Evolutionary conservation across 1,284 basidiomycete species (phyloP), one percentile per base, ranked within the genome.

Genomic region (Rhizoctonia solani): DNA sequence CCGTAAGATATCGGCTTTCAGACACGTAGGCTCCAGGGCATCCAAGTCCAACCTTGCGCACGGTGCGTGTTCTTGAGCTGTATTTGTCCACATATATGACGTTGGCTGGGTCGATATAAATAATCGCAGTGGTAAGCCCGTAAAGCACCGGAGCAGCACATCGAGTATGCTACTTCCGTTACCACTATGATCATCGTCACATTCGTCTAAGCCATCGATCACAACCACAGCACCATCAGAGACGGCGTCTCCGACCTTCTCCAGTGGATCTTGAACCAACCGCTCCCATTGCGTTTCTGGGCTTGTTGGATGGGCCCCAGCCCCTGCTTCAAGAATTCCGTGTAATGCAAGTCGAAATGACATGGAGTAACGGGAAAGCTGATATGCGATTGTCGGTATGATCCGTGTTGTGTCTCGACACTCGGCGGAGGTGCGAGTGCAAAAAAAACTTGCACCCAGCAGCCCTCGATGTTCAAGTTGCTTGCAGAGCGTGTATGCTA

Each of bases 121-220:
- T 30, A 54, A 54, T 37, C 25, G 37, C 27, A 54, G 14, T 37
- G 53, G 53, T 21, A 54, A 21, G 16, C 34, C 29, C 2, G n/a
- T n/a, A 6, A 21, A 30, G 23, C 21, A 4, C 2, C 8, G 30
- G 14, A 54, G 32, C n/a, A 54, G 32, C 4, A 39, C 19, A n/a
- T 37, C n/a, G 11, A 54, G 32, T 13, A 54, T 37, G n/a, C n/a
- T 6, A 19, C 14, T 14, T 6, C 14, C 13, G 34, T 23, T n/a
- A 6, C 32, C 16, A 16, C 19, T 16, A 4, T 27, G 32, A 9
- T 19, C 11, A 11, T n/a, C n/a, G n/a, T n/a, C 29, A 37, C 53
- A 54, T 39, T 54, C 53, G 53, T 54, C 53, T 32, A 54, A 21
- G n/a, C 32, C 53, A 67, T 78, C 77, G 34, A 65, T 42, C 25